These are phyloP conservation scores for Paecilomyces sp. DNA, from an alignment of 2,329 filamentous ascomycete genomes.

Conservation along the genomic window DNA sequence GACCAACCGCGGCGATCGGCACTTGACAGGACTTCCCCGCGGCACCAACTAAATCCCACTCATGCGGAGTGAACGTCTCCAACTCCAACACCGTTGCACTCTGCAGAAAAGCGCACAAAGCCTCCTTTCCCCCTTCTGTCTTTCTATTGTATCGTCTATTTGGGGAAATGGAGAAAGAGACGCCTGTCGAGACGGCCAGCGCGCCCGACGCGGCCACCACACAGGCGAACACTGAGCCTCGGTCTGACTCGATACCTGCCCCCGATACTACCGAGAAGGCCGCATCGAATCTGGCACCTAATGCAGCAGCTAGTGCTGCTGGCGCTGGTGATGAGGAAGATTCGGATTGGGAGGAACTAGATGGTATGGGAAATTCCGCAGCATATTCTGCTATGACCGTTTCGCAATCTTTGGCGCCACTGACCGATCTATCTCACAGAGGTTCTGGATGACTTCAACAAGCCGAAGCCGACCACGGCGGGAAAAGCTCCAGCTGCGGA, in stretches of 20 bases:
- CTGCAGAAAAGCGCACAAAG: not conserved
- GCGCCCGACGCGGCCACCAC: not conserved
- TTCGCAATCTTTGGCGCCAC: not conserved
- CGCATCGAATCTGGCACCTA: not conserved
- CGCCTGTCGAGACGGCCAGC: not conserved
- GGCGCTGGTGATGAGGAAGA: constrained; percentile 38
- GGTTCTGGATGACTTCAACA: constrained; percentile 84
- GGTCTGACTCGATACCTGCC: not conserved
- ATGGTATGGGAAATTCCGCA: constrained; percentile 51
- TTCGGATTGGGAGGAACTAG: constrained; percentile 90
- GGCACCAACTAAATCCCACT: not conserved
- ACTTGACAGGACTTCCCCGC: not conserved
- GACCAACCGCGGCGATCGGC: not conserved
- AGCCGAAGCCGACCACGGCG: constrained; percentile 39
- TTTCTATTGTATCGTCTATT: not conserved
- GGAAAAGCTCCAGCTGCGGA: constrained; percentile 17
- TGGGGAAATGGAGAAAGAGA: not conserved
- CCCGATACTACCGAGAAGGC: not conserved
- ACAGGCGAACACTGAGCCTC: not conserved
- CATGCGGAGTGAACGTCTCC: not conserved
- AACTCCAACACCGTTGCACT: not conserved
- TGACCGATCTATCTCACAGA: constrained; percentile 39
- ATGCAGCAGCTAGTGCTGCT: constrained; percentile 4
- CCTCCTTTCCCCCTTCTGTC: not conserved
- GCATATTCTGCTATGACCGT: not conserved